These are phyloP conservation scores for Thecamonas trahens DNA, from an alignment of 78 protist species.

Conservation along the genomic window DNA sequence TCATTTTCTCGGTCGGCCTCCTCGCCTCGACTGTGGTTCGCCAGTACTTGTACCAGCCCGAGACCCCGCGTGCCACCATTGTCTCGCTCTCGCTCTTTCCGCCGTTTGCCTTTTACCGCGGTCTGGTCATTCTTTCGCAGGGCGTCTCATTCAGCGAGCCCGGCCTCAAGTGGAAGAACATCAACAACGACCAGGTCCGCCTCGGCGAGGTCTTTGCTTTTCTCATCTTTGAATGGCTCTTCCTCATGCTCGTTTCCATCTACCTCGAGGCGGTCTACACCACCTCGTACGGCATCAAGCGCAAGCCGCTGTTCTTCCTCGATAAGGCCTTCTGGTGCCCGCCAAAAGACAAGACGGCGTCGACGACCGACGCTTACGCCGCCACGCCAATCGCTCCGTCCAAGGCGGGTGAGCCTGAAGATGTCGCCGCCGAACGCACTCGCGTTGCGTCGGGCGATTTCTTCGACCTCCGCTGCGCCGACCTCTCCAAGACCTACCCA, in stretches of 20 bases:
- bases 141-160: not conserved
- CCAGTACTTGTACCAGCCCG: not conserved
- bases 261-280: not conserved
- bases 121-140: not conserved
- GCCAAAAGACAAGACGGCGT: not conserved
- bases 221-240: not conserved
- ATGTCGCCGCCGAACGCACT: not conserved
- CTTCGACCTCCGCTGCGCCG: constrained; percentile 3
- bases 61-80: constrained; percentile 5
- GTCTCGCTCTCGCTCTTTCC: constrained; percentile 13
- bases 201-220: constrained; percentile 16
- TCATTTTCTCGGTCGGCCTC: constrained; percentile 16
- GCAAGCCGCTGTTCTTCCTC: not conserved
- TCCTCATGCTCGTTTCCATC: not conserved
- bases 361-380: too few species aligned
- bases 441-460: not conserved
- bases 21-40: constrained; percentile 2
- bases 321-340: not conserved
- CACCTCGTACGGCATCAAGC: not conserved
- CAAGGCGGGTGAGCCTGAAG: constrained; percentile 15
- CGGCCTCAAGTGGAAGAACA: not conserved
- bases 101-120: constrained; percentile 3
- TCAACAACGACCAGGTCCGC: not conserved
- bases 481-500: constrained; percentile 10
- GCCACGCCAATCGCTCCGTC: too few species aligned